Conservation (phyloP, 345 rosid species). For the Citrus hindsii region DNA sequence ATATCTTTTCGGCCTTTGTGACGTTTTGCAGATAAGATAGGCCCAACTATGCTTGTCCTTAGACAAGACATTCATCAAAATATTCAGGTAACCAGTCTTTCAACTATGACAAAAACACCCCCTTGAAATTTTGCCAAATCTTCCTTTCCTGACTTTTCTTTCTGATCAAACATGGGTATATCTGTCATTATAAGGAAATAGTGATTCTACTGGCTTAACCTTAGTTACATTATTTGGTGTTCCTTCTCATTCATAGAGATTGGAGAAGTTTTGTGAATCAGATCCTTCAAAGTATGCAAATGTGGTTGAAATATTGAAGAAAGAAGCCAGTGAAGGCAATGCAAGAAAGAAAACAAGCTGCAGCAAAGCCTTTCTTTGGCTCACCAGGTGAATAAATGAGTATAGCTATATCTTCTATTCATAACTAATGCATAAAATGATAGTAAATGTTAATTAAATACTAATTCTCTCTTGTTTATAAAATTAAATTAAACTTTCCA, state of each 20-base stretch:
- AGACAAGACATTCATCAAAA: slow-evolving; percentile 85
- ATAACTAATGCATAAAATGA: background rate
- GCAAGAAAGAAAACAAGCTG: slow-evolving; percentile 56
- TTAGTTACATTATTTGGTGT: background rate
- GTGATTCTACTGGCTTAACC: background rate
- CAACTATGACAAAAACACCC: slow-evolving; percentile 25
- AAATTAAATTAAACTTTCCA: too few relatives aligned
- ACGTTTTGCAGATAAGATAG: slow-evolving; percentile 80
- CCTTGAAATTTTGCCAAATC: slow-evolving; percentile 9
- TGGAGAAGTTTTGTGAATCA: slow-evolving; percentile 57
- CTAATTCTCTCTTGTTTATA: too few relatives aligned
- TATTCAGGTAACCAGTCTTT: slow-evolving; percentile 52
- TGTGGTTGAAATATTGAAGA: slow-evolving; percentile 67
- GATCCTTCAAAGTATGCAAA: slow-evolving; percentile 57
- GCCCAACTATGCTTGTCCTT: slow-evolving; percentile 93
- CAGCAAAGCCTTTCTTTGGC: slow-evolving; percentile 86
- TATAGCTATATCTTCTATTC: background rate
- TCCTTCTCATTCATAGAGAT: slow-evolving; percentile 38
- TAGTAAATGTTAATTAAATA: too few relatives aligned
- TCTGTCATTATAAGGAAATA: slow-evolving; percentile 4
- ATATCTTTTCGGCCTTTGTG: background rate
- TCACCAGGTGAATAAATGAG: slow-evolving; percentile 55
- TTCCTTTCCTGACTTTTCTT: background rate
- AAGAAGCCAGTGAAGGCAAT: slow-evolving; percentile 59
- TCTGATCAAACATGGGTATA: slow-evolving; percentile 8